phyloP scores from a whole-genome alignment of 108 stramenopile species.

The Skeletonema menzelii region DNA sequence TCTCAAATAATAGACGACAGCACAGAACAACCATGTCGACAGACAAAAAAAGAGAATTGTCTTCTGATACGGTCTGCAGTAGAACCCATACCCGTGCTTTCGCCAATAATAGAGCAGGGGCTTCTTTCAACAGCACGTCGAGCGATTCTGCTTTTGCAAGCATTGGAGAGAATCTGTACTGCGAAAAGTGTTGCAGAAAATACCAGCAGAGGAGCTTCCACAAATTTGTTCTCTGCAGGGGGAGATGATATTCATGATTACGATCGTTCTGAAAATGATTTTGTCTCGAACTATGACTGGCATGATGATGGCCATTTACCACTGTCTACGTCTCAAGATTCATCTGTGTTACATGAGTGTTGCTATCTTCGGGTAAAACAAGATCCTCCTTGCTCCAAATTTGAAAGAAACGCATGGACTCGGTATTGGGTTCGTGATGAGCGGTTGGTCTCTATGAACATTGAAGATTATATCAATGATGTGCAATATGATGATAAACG shows the following conservation, averaged over 20 bases:
- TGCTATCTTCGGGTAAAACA: constrained; percentile 17
- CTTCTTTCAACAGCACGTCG: constrained; percentile 33
- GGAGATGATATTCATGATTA: constrained; percentile 50
- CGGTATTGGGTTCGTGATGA: constrained; percentile 29
- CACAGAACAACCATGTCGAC: not conserved
- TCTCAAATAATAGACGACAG: not conserved
- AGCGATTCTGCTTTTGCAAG: constrained; percentile 24
- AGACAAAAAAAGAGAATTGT: not conserved
- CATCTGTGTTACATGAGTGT: constrained; percentile 33
- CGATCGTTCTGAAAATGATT: constrained; percentile 23
- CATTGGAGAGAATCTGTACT: constrained; percentile 30
- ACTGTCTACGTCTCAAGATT: constrained; percentile 1
- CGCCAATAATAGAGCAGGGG: constrained; percentile 9
- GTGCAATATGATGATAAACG: not conserved
- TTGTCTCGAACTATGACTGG: constrained; percentile 40
- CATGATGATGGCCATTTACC: constrained; percentile 49
- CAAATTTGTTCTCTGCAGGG: constrained; percentile 10
- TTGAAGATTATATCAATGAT: constrained; percentile 30
- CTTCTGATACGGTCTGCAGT: not conserved
- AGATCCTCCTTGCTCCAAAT: constrained; percentile 39
- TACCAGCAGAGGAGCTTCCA: not conserved
- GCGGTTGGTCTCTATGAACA: constrained; percentile 24
- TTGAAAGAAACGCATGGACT: constrained; percentile 33
- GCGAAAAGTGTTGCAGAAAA: constrained; percentile 21
- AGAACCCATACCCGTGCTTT: not conserved